phyloP scores from a whole-genome alignment of 768 basidiomycete genomes.

The Trametes sanguinea region DNA sequence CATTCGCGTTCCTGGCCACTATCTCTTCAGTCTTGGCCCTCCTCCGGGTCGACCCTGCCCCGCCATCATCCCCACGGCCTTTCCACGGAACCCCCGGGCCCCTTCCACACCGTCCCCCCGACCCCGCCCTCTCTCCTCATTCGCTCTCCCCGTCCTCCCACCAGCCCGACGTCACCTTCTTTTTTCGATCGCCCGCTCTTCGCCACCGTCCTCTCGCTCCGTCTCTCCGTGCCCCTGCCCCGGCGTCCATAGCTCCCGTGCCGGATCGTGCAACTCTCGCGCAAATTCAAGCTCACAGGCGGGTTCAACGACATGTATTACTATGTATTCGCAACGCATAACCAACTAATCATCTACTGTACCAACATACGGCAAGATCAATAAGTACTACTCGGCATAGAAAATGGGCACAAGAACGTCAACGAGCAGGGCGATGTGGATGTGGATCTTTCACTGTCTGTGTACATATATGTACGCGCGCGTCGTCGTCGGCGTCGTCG shows the following conservation, averaged over 20 bases:
- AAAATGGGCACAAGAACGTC: neutral
- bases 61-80: neutral
- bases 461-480: neutral
- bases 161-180: neutral
- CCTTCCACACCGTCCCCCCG: neutral
- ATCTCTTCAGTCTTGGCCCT: neutral
- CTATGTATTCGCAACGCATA: neutral
- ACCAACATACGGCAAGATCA: slow-evolving; percentile 5
- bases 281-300: too few species aligned
- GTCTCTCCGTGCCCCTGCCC: too few species aligned
- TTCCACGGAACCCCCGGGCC: too few species aligned
- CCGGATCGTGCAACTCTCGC: neutral
- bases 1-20: too few species aligned
- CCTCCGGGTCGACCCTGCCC: neutral
- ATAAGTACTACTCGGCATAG: neutral
- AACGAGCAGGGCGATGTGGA: too few species aligned
- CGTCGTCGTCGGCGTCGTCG: too few species aligned
- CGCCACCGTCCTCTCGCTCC: neutral
- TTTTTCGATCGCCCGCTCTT: neutral
- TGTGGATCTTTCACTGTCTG: too few species aligned
- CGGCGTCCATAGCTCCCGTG: neutral
- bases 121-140: neutral
- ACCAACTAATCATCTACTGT: slow-evolving; percentile 5
- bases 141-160: neutral
- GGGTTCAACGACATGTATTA: neutral